Conservation (phyloP, 306 rosid species). For the Oemleria cerasiformis region DNA sequence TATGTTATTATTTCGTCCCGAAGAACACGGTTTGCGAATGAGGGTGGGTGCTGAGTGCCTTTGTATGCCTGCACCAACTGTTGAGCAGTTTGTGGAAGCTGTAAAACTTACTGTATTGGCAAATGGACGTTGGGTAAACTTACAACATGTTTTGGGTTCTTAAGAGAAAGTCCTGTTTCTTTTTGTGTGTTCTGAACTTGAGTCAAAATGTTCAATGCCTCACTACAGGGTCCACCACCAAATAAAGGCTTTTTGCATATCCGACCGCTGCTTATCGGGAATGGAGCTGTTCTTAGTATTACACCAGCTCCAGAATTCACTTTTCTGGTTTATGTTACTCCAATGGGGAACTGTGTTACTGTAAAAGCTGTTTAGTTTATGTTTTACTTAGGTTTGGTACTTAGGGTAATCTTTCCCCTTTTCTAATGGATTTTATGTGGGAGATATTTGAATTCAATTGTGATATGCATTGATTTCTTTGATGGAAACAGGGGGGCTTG, state of each 20-base stretch:
- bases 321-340: conserved; percentile 14
- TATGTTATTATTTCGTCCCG: conserved; percentile 34
- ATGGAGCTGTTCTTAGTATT: conserved; percentile 17
- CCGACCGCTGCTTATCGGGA: conserved; percentile 13
- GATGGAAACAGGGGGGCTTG: conserved; percentile 3
- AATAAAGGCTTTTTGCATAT: conserved; percentile 19
- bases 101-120: conserved; percentile 25
- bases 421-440: neutral
- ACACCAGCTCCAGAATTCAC: conserved; percentile 14
- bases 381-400: neutral
- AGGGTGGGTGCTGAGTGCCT: conserved; percentile 44
- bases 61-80: conserved; percentile 41
- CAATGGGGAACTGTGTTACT: conserved; percentile 3
- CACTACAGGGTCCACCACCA: conserved; percentile 7
- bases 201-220: neutral
- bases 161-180: neutral
- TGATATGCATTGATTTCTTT: neutral
- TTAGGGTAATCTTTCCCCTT: neutral
- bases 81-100: conserved; percentile 33
- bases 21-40: conserved; percentile 44
- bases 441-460: neutral
- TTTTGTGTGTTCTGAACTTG: neutral
- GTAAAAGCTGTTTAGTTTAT: neutral
- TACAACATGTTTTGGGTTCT: neutral
- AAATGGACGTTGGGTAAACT: conserved; percentile 30